These are phyloP conservation scores for Penicillium sclerotigenum DNA, from an alignment of 2,329 filamentous ascomycete species.

Conservation along the genomic window DNA sequence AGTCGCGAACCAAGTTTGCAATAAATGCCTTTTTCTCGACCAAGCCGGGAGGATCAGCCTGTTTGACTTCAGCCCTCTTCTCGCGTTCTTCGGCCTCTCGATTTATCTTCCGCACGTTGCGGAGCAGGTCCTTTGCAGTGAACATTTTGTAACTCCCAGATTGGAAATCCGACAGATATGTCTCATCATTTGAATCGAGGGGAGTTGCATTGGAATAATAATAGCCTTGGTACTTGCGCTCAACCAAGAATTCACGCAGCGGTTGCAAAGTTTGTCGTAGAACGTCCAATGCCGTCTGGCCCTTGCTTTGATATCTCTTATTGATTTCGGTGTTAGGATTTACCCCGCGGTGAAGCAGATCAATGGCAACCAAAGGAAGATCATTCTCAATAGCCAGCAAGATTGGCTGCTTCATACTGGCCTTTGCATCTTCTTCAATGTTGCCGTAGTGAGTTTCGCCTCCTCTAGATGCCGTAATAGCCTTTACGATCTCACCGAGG, in stretches of 20 bases:
- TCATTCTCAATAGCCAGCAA: constrained; percentile 57
- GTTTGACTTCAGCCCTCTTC: neutral
- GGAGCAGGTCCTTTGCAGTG: constrained; percentile 44
- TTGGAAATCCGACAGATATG: constrained; percentile 52
- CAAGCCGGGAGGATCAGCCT: constrained; percentile 14
- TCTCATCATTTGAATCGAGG: constrained; percentile 43
- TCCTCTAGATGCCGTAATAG: constrained; percentile 8
- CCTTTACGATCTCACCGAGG: constrained; percentile 49
- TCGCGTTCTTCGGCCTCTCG: constrained; percentile 37
- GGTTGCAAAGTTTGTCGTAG: constrained; percentile 53
- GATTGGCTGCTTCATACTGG: constrained; percentile 61
- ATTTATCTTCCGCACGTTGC: constrained; percentile 36
- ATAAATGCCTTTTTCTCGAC: constrained; percentile 58
- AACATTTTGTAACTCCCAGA: constrained; percentile 61
- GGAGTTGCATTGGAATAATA: neutral
- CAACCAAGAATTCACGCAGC: constrained; percentile 49
- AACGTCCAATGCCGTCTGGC: constrained; percentile 57
- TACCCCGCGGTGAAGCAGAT: constrained; percentile 62
- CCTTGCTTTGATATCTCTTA: constrained; percentile 25
- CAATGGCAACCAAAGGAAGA: constrained; percentile 52
- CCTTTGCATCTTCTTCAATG: constrained; percentile 51
- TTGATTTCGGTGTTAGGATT: constrained; percentile 61
- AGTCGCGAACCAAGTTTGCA: constrained; percentile 48
- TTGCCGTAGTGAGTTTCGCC: constrained; percentile 33
- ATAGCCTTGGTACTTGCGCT: neutral